Conservation (phyloP, 352 stramenopile genomes). For the Phytopythium vexans region DNA sequence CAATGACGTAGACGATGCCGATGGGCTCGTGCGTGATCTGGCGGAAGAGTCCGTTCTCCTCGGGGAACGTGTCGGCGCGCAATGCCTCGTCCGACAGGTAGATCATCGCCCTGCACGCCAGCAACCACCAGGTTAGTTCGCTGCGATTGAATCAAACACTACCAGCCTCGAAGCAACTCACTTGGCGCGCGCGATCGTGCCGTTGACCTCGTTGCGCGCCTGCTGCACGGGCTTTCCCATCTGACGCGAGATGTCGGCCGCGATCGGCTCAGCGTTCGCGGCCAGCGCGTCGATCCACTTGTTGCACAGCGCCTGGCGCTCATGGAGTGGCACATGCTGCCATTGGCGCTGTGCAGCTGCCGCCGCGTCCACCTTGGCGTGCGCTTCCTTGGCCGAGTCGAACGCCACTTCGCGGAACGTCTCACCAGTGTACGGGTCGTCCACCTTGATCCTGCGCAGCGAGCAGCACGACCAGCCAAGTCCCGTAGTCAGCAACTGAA, state of each 20-base stretch:
- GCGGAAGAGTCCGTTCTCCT: constrained; percentile 66
- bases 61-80: constrained; percentile 52
- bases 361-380: constrained; percentile 54
- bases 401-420: constrained; percentile 58
- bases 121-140: constrained; percentile 5
- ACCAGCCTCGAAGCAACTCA: constrained; percentile 7
- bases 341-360: constrained; percentile 58
- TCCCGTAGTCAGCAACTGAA: constrained; percentile 3
- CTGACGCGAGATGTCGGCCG: constrained; percentile 72
- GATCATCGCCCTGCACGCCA: constrained; percentile 48
- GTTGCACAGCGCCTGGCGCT: constrained; percentile 57
- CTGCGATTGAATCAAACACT: not conserved
- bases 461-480: too few relatives aligned
- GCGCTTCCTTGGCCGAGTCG: constrained; percentile 47
- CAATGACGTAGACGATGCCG: constrained; percentile 82
- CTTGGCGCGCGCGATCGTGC: constrained; percentile 63
- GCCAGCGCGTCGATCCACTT: constrained; percentile 66
- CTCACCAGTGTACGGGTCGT: constrained; percentile 77
- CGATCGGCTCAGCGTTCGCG: constrained; percentile 55
- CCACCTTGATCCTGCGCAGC: constrained; percentile 48
- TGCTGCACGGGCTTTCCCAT: constrained; percentile 85
- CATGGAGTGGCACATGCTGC: constrained; percentile 45
- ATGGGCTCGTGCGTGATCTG: constrained; percentile 82
- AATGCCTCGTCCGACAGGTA: constrained; percentile 66
- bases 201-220: constrained; percentile 70